phyloP scores from a whole-genome alignment of 805 yeast species.

The Crinitomyces ghanaensis region DNA sequence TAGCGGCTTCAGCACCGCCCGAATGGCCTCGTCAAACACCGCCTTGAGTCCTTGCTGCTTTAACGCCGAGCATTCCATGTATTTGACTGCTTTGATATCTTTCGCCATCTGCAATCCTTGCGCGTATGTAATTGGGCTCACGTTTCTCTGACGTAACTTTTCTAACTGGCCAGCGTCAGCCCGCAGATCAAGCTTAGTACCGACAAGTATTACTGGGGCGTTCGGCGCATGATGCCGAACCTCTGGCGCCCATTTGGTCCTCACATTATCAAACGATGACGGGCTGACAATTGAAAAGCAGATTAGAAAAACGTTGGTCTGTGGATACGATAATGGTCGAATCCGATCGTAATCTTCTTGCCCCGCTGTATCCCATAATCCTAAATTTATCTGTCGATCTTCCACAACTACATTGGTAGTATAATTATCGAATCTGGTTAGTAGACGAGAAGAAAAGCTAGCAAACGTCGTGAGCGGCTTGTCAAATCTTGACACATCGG shows the following conservation, averaged over 20 bases:
- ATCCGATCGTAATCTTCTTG: conserved; percentile 85
- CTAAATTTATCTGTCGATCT: conserved; percentile 70
- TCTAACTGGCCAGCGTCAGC: conserved; percentile 69
- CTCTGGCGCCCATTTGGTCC: conserved; percentile 79
- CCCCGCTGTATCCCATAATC: conserved; percentile 95
- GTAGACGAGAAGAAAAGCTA: background rate
- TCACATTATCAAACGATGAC: conserved; percentile 67
- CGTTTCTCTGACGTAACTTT: conserved; percentile 45
- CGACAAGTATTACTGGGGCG: conserved; percentile 59
- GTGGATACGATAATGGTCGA: conserved; percentile 84
- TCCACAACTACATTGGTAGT: conserved; percentile 77
- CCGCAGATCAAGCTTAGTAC: conserved; percentile 81
- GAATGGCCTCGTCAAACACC: conserved; percentile 74
- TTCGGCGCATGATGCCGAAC: conserved; percentile 72
- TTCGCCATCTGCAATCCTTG: conserved; percentile 61
- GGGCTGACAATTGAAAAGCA: conserved; percentile 82
- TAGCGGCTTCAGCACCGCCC: conserved; percentile 48
- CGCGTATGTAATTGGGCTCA: conserved; percentile 46
- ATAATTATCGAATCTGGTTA: conserved; percentile 67
- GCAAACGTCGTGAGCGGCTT: background rate
- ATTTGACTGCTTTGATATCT: conserved; percentile 60
- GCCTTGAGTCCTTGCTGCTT: conserved; percentile 79
- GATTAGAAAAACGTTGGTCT: conserved; percentile 76
- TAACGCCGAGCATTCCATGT: conserved; percentile 83
- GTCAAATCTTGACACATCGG: conserved; percentile 1